These are phyloP conservation scores for Cadophora sp. DNA, from an alignment of 2,329 filamentous ascomycete genomes.

Conservation along the genomic window DNA sequence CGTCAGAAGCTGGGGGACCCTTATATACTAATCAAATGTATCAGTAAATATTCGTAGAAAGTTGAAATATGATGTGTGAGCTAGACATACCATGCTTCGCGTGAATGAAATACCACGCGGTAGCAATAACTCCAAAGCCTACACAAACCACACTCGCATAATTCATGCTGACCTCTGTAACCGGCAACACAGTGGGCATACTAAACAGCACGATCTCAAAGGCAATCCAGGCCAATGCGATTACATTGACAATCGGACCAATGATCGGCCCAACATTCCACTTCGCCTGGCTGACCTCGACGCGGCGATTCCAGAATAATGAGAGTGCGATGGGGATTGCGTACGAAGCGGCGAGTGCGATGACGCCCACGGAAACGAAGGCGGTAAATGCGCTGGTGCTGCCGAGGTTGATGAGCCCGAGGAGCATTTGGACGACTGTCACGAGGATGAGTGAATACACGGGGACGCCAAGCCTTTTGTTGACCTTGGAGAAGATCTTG, in stretches of 20 bases:
- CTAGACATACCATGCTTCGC: slow-evolving; percentile 55
- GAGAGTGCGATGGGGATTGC: slow-evolving; percentile 77
- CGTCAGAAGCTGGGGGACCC: slow-evolving; percentile 36
- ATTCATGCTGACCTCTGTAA: slow-evolving; percentile 65
- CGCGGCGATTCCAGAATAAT: slow-evolving; percentile 67
- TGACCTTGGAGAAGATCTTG: slow-evolving; percentile 64
- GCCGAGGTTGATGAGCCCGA: slow-evolving; percentile 74
- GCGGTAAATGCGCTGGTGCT: slow-evolving; percentile 73
- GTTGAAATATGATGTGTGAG: background rate
- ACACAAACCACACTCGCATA: slow-evolving; percentile 57
- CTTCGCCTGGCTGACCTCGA: slow-evolving; percentile 56
- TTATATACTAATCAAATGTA: slow-evolving; percentile 29
- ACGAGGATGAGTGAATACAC: slow-evolving; percentile 70
- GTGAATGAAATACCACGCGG: slow-evolving; percentile 57
- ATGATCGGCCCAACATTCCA: slow-evolving; percentile 64
- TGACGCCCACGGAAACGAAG: slow-evolving; percentile 73
- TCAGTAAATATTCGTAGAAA: background rate
- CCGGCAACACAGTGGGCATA: slow-evolving; percentile 65
- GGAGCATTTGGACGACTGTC: slow-evolving; percentile 65
- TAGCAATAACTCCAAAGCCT: slow-evolving; percentile 57
- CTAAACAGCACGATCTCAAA: slow-evolving; percentile 69
- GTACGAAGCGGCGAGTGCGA: slow-evolving; percentile 75
- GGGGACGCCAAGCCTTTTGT: slow-evolving; percentile 66
- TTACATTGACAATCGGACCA: slow-evolving; percentile 64
- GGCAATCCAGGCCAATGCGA: slow-evolving; percentile 62